A percentile compares a stretch with the other conserved stretches of the same genome.
Conservation (phyloP, 2,329 filamentous ascomycete species). For the Colletotrichum plurivorum region DNA sequence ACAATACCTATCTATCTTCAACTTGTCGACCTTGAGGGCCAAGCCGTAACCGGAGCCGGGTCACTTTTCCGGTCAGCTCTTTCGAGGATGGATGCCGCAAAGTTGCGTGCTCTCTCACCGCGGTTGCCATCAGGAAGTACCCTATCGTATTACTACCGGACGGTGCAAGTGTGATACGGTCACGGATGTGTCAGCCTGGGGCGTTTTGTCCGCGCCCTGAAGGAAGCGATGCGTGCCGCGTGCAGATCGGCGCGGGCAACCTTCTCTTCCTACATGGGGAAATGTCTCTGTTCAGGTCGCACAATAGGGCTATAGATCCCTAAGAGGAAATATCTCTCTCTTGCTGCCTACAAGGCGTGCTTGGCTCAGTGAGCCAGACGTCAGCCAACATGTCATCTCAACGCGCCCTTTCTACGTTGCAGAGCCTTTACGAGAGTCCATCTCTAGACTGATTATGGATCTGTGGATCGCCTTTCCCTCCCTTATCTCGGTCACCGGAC, state of each 20-base stretch:
- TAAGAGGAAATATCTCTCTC: background rate
- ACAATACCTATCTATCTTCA: background rate
- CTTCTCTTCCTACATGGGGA: background rate
- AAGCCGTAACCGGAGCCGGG: conserved; percentile 34
- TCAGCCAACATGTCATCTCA: background rate
- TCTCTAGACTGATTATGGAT: no score
- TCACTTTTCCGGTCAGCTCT: background rate
- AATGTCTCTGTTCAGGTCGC: background rate
- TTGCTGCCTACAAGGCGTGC: background rate
- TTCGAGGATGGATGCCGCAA: background rate
- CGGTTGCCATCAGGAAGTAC: background rate
- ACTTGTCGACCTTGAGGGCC: conserved; percentile 1
- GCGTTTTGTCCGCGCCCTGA: no score
- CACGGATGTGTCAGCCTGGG: background rate
- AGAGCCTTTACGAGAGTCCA: no score
- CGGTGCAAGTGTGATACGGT: background rate
- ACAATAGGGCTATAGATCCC: no score
- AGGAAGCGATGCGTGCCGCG: no score
- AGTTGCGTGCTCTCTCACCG: background rate
- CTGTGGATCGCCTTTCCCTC: background rate
- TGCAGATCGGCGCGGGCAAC: no score
- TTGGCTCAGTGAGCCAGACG: background rate
- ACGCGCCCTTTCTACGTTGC: no score
- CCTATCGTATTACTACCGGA: background rate
- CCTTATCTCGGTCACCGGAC: conserved; percentile 12